Base-by-base conservation (phyloP, 2,329 filamentous ascomycete species). In the Dactylellina haptotyla region DNA sequence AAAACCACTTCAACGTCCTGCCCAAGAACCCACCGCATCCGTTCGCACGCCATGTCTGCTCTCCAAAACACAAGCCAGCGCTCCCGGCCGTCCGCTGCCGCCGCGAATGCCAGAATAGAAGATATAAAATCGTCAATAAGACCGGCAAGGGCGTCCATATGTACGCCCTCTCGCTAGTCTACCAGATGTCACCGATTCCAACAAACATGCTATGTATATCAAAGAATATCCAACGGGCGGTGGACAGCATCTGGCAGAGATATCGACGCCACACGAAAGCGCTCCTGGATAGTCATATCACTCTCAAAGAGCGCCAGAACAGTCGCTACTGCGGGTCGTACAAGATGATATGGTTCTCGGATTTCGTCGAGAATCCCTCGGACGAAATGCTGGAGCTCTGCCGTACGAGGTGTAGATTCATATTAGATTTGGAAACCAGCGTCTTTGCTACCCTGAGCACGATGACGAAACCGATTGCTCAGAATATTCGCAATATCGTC, bases 1-100 rank as follows among this genome's bases (percentile, higher is more conserved):
- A 72, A 50, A 41, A 65, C 39, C 67, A 72, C 26, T 72, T 72
- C 54, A 65, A 65, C 39, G 37, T 72, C 20, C 53, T 65, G 2
- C 67, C 67, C 5, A 58, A 56, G 20, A 65, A 65, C 37, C 67
- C 67, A 1, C 67, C 67, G 45, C 67, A 72, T 20, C 54, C 34
- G 9, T 64, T 71, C 51, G 50, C 66, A 20, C 66, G 48, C 4
- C 43, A 28, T n/a, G 28, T 30, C 26, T 71, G 66, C 32, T 32
- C 9, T 26, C 66, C 66, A 25, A 25, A 18, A 1, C 66, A 71
- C 28, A 30, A 37, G 18, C 34, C 28, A 18, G 25, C 18, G n/a
- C 14, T 39, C 16, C 25, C 51, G 6, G 14, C 34, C 46, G 14
- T 64, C 66, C 5, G 30, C 20, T 54, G 61, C 16, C 59, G 59